Evolutionary conservation across 2,329 filamentous ascomycete species (phyloP).

Genomic region (Camptophora hylomeconis): DNA sequence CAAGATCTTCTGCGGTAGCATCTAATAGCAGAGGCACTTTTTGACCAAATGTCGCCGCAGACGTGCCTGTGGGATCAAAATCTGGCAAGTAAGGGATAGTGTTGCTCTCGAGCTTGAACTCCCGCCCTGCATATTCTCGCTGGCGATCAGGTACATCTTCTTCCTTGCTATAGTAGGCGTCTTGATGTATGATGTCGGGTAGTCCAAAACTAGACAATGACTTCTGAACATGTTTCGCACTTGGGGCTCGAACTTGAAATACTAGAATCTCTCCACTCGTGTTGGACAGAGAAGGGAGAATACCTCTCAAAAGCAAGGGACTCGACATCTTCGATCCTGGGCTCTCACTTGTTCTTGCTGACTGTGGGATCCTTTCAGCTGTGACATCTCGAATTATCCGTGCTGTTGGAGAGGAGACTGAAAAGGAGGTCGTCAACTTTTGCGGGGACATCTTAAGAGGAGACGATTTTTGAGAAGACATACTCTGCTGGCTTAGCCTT

Average conservation of each 20-base stretch:
- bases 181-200: conserved; percentile 65
- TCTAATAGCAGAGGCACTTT: conserved; percentile 37
- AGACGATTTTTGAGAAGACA: conserved; percentile 35
- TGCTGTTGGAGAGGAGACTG: too few species aligned
- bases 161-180: conserved; percentile 74
- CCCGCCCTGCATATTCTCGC: conserved; percentile 75
- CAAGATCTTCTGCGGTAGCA: conserved; percentile 36
- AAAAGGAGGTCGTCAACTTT: conserved; percentile 3
- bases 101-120: conserved; percentile 65
- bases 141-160: conserved; percentile 64
- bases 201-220: conserved; percentile 44
- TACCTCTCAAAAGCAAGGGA: background rate
- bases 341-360: background rate
- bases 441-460: conserved; percentile 15
- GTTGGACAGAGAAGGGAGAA: background rate
- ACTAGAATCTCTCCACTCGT: conserved; percentile 1
- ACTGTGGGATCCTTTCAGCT: background rate
- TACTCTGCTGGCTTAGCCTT: conserved; percentile 53
- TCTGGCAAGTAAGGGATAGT: conserved; percentile 66
- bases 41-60: conserved; percentile 42
- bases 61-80: conserved; percentile 55
- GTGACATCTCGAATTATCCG: too few species aligned
- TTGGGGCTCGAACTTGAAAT: conserved; percentile 20
- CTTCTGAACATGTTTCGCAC: conserved; percentile 30
- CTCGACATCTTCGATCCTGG: background rate